A percentile compares a stretch with the other conserved stretches of the same genome.
Conservation (phyloP, 140 eudicot genomes). For the Oenanthe javanica region DNA sequence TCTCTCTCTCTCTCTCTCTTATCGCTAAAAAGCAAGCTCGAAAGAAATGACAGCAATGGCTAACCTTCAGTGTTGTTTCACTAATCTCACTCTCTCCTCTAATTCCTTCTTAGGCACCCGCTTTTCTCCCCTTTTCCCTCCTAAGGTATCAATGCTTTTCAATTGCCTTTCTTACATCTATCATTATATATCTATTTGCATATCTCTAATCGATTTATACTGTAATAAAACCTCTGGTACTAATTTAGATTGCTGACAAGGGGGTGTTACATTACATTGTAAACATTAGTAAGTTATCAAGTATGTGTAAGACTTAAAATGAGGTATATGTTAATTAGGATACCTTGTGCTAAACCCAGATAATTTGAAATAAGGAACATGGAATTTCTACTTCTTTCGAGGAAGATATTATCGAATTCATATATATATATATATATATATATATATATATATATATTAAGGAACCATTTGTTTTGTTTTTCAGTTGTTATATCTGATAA, state of each 20-base stretch:
- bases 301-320: no score
- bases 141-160: slow-evolving; percentile 33
- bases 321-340: neutral
- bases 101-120: slow-evolving; percentile 71
- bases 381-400: no score
- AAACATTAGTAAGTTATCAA: no score
- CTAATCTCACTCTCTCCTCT: slow-evolving; percentile 66
- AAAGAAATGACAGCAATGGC: slow-evolving; percentile 51
- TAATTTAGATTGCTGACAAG: neutral
- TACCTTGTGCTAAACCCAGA: neutral
- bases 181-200: no score
- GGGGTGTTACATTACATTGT: no score
- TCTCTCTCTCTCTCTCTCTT: no score
- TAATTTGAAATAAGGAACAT: no score
- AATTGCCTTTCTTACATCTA: neutral
- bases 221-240: no score
- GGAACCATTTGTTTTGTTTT: neutral
- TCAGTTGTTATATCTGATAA: neutral
- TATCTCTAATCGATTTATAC: neutral
- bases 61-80: slow-evolving; percentile 75
- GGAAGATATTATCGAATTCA: no score
- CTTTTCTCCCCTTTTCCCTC: slow-evolving; percentile 37
- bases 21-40: no score
- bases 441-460: no score
- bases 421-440: no score